These are phyloP conservation scores for Diplosphaera chodatii DNA, from an alignment of 139 green algal species.

Conservation along the genomic window DNA sequence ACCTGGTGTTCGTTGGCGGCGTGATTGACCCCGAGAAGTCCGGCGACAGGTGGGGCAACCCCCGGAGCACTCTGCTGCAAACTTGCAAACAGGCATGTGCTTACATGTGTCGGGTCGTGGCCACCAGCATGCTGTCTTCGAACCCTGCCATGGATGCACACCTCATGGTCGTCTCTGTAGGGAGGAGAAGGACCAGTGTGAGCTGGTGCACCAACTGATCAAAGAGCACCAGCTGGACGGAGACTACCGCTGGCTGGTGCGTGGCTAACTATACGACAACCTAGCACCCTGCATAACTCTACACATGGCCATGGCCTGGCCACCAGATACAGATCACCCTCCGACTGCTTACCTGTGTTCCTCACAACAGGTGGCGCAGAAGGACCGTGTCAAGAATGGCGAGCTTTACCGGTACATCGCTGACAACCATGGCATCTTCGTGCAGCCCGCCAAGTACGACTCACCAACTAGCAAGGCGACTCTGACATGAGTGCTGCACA, in stretches of 20 bases:
- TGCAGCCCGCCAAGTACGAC: conserved; percentile 66
- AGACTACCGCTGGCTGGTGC: conserved; percentile 50
- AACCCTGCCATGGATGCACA: too few species aligned
- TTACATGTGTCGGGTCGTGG: too few species aligned
- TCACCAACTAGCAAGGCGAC: too few species aligned
- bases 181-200: conserved; percentile 65
- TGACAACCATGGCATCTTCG: conserved; percentile 70
- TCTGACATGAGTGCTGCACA: too few species aligned
- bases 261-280: too few species aligned
- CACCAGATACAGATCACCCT: too few species aligned
- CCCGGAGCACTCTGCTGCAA: too few species aligned
- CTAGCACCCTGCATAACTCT: too few species aligned
- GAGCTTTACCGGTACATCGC: conserved; percentile 66
- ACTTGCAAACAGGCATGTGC: too few species aligned
- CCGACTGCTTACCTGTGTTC: too few species aligned
- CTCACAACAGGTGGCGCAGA: conserved; percentile 31
- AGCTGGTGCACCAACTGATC: conserved; percentile 67
- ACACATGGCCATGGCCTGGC: too few species aligned
- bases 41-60: conserved; percentile 19
- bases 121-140: too few species aligned
- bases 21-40: conserved; percentile 52
- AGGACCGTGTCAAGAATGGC: conserved; percentile 63
- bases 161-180: neutral
- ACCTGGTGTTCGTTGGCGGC: conserved; percentile 78
- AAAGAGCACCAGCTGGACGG: conserved; percentile 50